Conservation (phyloP, 345 rosid species). For the Punica granatum region DNA sequence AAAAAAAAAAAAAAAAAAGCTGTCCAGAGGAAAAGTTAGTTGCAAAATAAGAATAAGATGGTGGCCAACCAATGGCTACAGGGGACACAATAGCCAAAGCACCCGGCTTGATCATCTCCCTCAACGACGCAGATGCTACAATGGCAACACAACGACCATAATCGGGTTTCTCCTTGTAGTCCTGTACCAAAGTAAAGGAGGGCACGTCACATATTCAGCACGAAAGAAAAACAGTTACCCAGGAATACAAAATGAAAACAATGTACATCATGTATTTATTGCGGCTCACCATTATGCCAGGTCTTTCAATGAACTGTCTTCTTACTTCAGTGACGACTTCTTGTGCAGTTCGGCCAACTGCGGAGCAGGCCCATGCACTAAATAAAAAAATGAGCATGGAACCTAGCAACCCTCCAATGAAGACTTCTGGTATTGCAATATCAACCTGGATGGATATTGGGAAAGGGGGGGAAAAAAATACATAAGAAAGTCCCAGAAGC, state of each 20-base stretch:
- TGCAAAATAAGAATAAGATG: not conserved
- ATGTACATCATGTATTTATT: constrained; percentile 1
- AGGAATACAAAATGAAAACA: constrained; percentile 1
- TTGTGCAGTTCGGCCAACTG: constrained; percentile 98
- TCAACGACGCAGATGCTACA: constrained; percentile 91
- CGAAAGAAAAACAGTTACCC: constrained; percentile 1
- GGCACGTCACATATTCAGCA: constrained; percentile 1
- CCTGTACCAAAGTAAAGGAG: constrained; percentile 32
- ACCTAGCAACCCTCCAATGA: constrained; percentile 90
- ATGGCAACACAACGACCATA: constrained; percentile 98
- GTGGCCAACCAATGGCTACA: constrained; percentile 55
- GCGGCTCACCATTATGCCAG: constrained; percentile 90
- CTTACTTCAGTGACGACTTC: constrained; percentile 99
- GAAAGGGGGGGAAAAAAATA: not conserved
- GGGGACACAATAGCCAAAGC: constrained; percentile 92
- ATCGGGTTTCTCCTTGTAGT: constrained; percentile 94
- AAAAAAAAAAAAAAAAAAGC: not conserved
- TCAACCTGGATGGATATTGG: constrained; percentile 55
- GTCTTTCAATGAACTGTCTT: constrained; percentile 96
- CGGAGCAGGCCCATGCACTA: constrained; percentile 96
- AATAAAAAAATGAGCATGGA: constrained; percentile 94
- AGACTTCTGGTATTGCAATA: constrained; percentile 95
- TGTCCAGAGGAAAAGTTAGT: not conserved
- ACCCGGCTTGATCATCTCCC: constrained; percentile 98
- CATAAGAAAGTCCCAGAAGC: constrained; percentile 1